Conservation (phyloP, 1,284 basidiomycete species). For the Sporisorium graminicola region DNA sequence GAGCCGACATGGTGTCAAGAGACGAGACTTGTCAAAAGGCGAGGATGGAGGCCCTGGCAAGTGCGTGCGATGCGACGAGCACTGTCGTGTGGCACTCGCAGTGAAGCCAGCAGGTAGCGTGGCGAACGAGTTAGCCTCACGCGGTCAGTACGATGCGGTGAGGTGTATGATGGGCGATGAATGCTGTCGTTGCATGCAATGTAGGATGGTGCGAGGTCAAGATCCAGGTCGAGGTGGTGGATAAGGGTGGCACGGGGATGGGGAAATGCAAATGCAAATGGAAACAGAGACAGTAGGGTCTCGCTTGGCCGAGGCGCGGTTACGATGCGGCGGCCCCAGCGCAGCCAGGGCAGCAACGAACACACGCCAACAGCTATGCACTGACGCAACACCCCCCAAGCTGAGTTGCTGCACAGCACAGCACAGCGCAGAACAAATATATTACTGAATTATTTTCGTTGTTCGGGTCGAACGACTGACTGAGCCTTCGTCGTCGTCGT, state of each 20-base stretch:
- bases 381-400: conserved; percentile 9
- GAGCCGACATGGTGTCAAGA: conserved; percentile 45
- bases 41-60: neutral
- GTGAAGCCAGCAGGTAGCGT: neutral
- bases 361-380: conserved; percentile 9
- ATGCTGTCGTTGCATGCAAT: too few species aligned
- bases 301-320: conserved; percentile 8
- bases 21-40: neutral
- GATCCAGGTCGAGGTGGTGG: neutral
- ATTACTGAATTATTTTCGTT: too few species aligned
- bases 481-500: neutral
- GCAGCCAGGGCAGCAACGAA: neutral
- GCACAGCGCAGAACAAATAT: neutral
- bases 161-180: neutral
- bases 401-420: conserved; percentile 7
- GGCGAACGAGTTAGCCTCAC: too few species aligned
- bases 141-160: too few species aligned
- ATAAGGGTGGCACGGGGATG: neutral
- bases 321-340: neutral
- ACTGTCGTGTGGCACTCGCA: neutral
- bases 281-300: conserved; percentile 6
- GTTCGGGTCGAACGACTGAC: too few species aligned
- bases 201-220: too few species aligned
- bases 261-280: too few species aligned
- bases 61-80: neutral